Conservation (phyloP, 371 early-diverging fungal species). For the Lichtheimia corymbifera region DNA sequence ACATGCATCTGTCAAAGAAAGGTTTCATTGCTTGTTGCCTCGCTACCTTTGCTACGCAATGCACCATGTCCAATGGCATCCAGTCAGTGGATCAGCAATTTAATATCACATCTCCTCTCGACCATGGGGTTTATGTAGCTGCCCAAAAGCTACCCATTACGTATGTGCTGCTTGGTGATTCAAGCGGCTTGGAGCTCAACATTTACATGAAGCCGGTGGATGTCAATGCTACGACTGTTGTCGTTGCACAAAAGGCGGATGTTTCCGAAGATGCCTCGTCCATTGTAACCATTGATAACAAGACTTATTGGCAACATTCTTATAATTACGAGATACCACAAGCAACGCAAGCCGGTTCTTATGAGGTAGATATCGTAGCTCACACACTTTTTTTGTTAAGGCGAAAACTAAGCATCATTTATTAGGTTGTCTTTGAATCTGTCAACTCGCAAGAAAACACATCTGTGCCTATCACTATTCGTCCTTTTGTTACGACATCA, state of each 20-base stretch:
- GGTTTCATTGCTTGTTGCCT: too few species aligned
- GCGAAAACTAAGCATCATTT: neutral
- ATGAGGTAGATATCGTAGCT: constrained; percentile 12
- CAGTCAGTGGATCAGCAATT: constrained; percentile 15
- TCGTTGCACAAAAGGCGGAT: constrained; percentile 24
- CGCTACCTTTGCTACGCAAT: neutral
- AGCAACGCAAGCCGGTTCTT: constrained; percentile 16
- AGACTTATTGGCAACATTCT: constrained; percentile 24
- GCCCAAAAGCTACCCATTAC: constrained; percentile 28
- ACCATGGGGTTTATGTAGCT: constrained; percentile 27
- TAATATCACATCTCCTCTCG: constrained; percentile 24
- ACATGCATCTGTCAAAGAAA: too few species aligned
- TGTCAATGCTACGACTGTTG: constrained; percentile 11
- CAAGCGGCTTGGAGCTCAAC: constrained; percentile 17
- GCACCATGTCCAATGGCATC: neutral
- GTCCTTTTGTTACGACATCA: constrained; percentile 17
- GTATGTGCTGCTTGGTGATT: constrained; percentile 20
- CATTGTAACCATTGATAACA: constrained; percentile 14
- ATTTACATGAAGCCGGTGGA: constrained; percentile 19
- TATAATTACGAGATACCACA: constrained; percentile 23
- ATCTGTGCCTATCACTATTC: constrained; percentile 22
- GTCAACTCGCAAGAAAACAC: constrained; percentile 20
- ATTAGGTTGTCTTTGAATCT: constrained; percentile 25
- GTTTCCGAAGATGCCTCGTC: constrained; percentile 22
- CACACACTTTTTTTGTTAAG: neutral